Evolutionary conservation across 768 basidiomycete genomes (phyloP).

Genomic region (Psilocybe sp.): DNA sequence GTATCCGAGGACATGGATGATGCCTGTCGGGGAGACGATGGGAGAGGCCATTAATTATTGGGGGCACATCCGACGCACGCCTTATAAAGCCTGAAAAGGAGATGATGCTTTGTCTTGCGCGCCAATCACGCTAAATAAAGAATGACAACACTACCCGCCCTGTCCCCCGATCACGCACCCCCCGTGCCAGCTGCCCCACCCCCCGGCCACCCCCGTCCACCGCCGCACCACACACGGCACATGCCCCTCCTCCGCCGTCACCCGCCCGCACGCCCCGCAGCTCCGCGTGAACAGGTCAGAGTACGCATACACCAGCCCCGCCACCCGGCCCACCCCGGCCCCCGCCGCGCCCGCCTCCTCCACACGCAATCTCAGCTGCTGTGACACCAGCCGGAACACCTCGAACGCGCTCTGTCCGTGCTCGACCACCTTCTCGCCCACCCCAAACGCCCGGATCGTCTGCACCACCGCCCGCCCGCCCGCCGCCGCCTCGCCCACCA

Average conservation of each 20-base stretch:
- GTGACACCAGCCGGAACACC: conserved; percentile 64
- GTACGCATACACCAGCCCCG: conserved; percentile 48
- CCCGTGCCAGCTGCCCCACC: conserved; percentile 51
- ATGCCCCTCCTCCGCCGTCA: conserved; percentile 68
- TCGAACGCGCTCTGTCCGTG: conserved; percentile 68
- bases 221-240: conserved; percentile 67
- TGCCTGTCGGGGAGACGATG: conserved; percentile 45
- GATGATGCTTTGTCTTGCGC: conserved; percentile 3
- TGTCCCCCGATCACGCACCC: conserved; percentile 21
- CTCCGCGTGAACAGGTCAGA: conserved; percentile 57
- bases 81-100: conserved; percentile 13
- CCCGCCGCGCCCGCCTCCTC: conserved; percentile 40
- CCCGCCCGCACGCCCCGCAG: conserved; percentile 60
- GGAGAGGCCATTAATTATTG: conserved; percentile 13
- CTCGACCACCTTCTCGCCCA: conserved; percentile 69
- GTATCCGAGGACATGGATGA: conserved; percentile 66
- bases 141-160: background rate
- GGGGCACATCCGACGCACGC: conserved; percentile 2
- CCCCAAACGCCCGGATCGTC: conserved; percentile 67
- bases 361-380: conserved; percentile 62
- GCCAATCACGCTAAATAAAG: conserved; percentile 13
- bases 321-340: conserved; percentile 50
- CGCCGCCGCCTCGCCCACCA: conserved; percentile 33
- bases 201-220: conserved; percentile 40
- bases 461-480: conserved; percentile 46